A percentile compares a stretch with the other conserved stretches of the same genome.
Conservation (phyloP, 345 rosid genomes). For the Excoecaria agallocha region DNA sequence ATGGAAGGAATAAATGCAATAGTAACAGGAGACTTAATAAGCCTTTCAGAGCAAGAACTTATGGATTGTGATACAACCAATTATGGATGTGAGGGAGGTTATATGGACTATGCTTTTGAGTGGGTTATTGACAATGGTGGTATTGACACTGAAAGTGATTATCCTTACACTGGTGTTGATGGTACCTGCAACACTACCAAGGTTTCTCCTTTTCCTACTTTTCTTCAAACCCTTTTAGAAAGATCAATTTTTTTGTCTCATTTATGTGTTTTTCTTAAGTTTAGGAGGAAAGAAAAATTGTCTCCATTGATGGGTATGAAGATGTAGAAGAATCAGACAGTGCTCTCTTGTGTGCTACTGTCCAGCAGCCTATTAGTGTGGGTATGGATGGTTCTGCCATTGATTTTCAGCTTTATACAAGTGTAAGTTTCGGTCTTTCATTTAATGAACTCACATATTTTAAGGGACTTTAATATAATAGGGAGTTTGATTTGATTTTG, state of each 20-base stretch:
- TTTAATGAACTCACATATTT: neutral
- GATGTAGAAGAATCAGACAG: conserved; percentile 60
- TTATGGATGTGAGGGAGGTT: conserved; percentile 70
- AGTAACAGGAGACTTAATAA: conserved; percentile 47
- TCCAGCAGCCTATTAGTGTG: conserved; percentile 69
- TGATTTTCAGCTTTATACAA: conserved; percentile 73
- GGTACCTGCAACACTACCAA: conserved; percentile 58
- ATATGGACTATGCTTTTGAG: conserved; percentile 76
- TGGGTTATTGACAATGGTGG: conserved; percentile 71
- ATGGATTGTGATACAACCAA: conserved; percentile 60
- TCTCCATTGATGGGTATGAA: conserved; percentile 58
- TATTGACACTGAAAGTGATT: conserved; percentile 54
- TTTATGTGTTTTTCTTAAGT: conserved; percentile 10
- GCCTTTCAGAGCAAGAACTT: conserved; percentile 74
- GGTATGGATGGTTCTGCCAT: conserved; percentile 68
- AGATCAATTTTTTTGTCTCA: neutral
- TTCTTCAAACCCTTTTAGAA: neutral
- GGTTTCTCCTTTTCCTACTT: conserved; percentile 30
- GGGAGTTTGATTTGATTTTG: no score
- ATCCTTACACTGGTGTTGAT: conserved; percentile 54
- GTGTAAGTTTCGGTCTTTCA: conserved; percentile 39
- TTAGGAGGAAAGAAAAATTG: conserved; percentile 54
- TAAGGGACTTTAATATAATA: no score
- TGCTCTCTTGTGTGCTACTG: conserved; percentile 61
- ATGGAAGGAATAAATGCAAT: conserved; percentile 69